Conservation (phyloP, 176 grass and related monocot species). For the Triticum turgidum region DNA sequence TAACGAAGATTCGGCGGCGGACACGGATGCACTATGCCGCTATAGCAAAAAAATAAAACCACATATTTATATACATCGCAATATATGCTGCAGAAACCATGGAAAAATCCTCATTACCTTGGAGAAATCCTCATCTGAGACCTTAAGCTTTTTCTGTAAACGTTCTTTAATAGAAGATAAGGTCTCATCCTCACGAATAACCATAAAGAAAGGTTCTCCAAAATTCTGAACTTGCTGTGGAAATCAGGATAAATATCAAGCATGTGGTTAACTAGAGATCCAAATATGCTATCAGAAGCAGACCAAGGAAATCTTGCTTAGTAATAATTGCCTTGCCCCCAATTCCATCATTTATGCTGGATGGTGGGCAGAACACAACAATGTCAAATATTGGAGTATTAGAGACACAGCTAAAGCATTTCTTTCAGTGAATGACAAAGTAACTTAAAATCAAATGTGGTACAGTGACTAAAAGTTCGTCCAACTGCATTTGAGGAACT, state of each 20-base stretch:
- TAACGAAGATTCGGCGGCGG: too few species aligned
- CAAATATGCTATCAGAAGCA: conserved; percentile 4
- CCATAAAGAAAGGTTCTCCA: conserved; percentile 96
- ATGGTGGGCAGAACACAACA: neutral
- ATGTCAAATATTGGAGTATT: neutral
- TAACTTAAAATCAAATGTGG: neutral
- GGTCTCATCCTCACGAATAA: conserved; percentile 91
- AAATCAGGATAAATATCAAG: conserved; percentile 21
- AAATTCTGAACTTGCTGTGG: conserved; percentile 98
- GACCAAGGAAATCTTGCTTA: neutral
- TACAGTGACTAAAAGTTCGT: neutral
- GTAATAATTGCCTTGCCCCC: neutral
- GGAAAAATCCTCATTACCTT: conserved; percentile 55
- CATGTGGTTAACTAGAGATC: conserved; percentile 10
- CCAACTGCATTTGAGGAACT: neutral
- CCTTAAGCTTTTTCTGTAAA: conserved; percentile 88
- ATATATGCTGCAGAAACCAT: neutral
- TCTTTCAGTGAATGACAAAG: neutral
- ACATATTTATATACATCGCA: neutral
- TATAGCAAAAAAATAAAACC: conserved; percentile 4
- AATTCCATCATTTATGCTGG: neutral
- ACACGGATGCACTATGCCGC: neutral
- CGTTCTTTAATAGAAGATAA: conserved; percentile 84
- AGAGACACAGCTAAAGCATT: conserved; percentile 11
- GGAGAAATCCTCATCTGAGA: conserved; percentile 85